Base-by-base conservation (phyloP, 306 rosid species). In the Prunus mira region DNA sequence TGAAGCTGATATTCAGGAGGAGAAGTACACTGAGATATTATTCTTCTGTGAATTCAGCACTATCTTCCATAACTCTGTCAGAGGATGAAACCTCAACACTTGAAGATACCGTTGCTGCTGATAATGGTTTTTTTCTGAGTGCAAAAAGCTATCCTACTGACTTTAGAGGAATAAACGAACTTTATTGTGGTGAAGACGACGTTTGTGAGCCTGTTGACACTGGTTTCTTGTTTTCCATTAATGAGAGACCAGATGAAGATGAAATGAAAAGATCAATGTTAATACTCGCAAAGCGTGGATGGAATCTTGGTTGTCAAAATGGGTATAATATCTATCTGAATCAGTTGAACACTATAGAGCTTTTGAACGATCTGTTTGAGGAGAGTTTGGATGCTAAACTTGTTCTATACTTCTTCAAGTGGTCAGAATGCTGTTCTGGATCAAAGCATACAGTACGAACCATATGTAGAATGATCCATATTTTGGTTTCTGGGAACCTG, bases 401-500 rank as follows among this genome's bases (percentile, higher is more conserved):
- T 72, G 71, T 69, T 51, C 25, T 79, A 5, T 66, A 72, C 80
- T 80, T 74, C 68, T 84, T 84, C 71, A 80, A 34, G 75, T 73
- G 84, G 84, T 80, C 63, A 76, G 87, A 78, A 67, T 50, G 58
- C 65, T 64, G 50, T 46, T 50, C 56, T 46, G 80, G 82, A 68
- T 67, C 79, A 28, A 69, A 51, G 71, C 84, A 73, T 30, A 64
- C 82, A 0, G 5, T 80, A n/a, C 61, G 3, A 22, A 62, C 82
- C 24, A 45, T 56, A 12, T 84, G 82, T 63, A 73, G 77, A 69
- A 84, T 84, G 87, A 55, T 80, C 25, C 87, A 80, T 63, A 73
- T 84, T 72, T 80, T 84, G 73, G 79, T 77, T 45, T 54, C 77
- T 56, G 84, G 87, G 49, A 84, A 84, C 80, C 32, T 80, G 77